Evolutionary conservation across 768 basidiomycete species (phyloP), one percentile per base, ranked within the genome.

Genomic region (Rhizopogon roseolus): DNA sequence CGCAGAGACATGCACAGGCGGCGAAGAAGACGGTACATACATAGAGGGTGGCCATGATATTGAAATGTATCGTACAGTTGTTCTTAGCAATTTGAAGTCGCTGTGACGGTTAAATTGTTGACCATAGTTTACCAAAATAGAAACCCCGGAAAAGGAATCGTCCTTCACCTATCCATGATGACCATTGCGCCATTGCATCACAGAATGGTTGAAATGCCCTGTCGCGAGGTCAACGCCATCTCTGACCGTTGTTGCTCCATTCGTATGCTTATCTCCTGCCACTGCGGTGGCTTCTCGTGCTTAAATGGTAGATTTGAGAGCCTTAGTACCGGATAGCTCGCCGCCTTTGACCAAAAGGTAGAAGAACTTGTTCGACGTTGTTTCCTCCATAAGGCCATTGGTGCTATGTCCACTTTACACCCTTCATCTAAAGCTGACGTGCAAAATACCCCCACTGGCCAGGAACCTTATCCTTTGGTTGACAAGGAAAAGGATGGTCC

Each of bases 1-100:
- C n/a, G 94, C 27, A 80, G 93, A 54, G 93, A 93, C 52, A 80
- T 84, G 74, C 85, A 81, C 45, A 75, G 88, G 60, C 84, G 90
- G 74, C 90, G 52, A 66, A 46, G 27, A 50, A 56, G n/a, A 16
- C 55, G 37, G 19, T 44, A 59, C 52, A 55, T 50, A 51, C 49
- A 25, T 19, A 38, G 37, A 34, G 25, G 28, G 40, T 55, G 55
- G 29, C 32, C 51, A n/a, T n/a, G n/a, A n/a, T n/a, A n/a, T n/a
- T n/a, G n/a, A n/a, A n/a, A 39, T 44, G 53, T 67, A 60, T 56
- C 40, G 54, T 66, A 59, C 54, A 43, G 60, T 60, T 60, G n/a
- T n/a, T n/a, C 55, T 54, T 54, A 52, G 55, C 61, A 54, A 54
- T 62, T n/a, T n/a, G n/a, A 32, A 49, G 53, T 7, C 16, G 29